A percentile compares a stretch with the other conserved stretches of the same genome.
These are phyloP conservation scores for Anisodus tanguticus DNA, from an alignment of 257 asterid genomes.

Conservation along the genomic window DNA sequence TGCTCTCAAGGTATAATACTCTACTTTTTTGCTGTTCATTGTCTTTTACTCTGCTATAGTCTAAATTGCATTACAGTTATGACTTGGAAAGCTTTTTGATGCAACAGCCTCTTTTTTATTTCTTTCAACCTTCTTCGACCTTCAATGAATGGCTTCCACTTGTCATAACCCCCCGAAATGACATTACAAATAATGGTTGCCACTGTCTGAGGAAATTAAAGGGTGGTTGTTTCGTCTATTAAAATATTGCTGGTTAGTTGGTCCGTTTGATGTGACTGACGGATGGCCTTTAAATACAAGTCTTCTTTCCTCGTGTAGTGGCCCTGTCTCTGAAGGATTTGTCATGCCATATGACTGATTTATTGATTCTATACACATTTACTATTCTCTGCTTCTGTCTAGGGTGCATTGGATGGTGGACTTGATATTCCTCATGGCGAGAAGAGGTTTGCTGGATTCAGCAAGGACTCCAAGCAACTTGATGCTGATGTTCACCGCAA, in stretches of 20 bases:
- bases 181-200: background rate
- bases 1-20: slow-evolving; percentile 69
- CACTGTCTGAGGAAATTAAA: background rate
- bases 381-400: slow-evolving; percentile 28
- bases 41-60: background rate
- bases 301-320: background rate
- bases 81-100: background rate
- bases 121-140: slow-evolving; percentile 1
- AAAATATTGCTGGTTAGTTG: background rate
- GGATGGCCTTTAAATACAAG: background rate
- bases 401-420: slow-evolving; percentile 86
- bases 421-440: slow-evolving; percentile 83
- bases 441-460: slow-evolving; percentile 80
- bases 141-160: background rate
- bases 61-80: background rate
- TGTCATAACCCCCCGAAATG: background rate
- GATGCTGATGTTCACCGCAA: slow-evolving; percentile 73
- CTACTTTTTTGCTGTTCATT: background rate
- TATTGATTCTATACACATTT: background rate
- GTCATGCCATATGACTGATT: background rate
- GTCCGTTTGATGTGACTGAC: background rate
- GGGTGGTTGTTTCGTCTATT: background rate
- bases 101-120: background rate
- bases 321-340: background rate
- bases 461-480: slow-evolving; percentile 66